Base-by-base conservation (phyloP, 768 basidiomycete genomes). In the Trametes cingulata region DNA sequence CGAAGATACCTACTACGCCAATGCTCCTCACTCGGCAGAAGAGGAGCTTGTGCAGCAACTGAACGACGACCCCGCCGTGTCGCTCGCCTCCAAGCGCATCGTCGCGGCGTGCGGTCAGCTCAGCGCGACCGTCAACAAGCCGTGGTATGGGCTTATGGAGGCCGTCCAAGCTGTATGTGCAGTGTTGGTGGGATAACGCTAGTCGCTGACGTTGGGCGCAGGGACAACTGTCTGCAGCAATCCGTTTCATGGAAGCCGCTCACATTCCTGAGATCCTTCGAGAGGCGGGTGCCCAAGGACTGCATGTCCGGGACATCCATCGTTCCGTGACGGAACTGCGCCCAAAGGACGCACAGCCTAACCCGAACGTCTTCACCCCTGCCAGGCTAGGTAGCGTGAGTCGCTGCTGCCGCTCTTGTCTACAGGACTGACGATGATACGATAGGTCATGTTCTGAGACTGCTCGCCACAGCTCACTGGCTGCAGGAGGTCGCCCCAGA, bases 381-480 rank as follows among this genome's bases (percentile, higher is more conserved):
- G 72, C 69, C 40, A 85, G 83, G 72, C 76, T 87, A 39, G 82
- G 86, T 85, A 37, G 20, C n/a, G n/a, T 70, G 25, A 0, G 25
- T 15, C 5, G 67, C 29, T n/a, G 36, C 37, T 57, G 35, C 27
- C 29, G 17, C 24, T 9, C 36, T 50, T 17, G 49, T 37, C 49
- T 19, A 7, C 36, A 49, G 17, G 4, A 40, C 37, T 12, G 14
- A 19, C 27, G n/a, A 25, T 22, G 27, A 12, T 5, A 4, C 3
- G 5, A 22, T 13, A 91, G 90, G 85, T 1, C 91, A 91, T 68
- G 79, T 83, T 33, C 78, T 93, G 43, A 84, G 91, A 40, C 77
- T 91, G 29, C 80, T 93, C 41, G 89, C 90, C 12, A 90, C 90
- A 0, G 87, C 90, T 66, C 90, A 92, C 70, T 81, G 91, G 54